Evolutionary conservation across 306 rosid genomes (phyloP), one percentile per base, ranked within the genome.

Genomic region (Prunus padus): DNA sequence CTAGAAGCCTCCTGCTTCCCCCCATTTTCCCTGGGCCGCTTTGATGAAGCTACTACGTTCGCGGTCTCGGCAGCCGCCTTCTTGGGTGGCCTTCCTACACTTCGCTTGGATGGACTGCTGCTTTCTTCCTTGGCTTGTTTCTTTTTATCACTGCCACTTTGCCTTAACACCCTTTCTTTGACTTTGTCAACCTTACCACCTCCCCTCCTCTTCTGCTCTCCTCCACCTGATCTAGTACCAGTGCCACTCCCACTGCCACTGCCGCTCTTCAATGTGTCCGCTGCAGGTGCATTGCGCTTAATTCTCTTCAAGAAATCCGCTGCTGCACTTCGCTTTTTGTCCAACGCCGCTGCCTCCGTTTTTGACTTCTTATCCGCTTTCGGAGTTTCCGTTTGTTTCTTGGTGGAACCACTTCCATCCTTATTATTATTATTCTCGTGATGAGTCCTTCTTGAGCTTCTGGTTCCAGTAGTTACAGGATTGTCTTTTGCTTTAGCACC

Each of bases 261-360:
- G 54, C 83, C 69, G 54, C 83, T 78, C 75, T 74, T 86, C 16
- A 23, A 3, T 26, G 66, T 72, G 73, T 87, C 93, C 14, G 68
- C 92, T 9, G 71, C 78, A 2, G 87, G 80, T 19, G 86, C 82
- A 37, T 82, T 84, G 56, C 87, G 84, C 84, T 88, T 92, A n/a
- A 92, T 90, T 81, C 97, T 86, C 77, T 88, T 92, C 83, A 92
- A 85, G 86, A 92, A 92, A 82, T 90, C 92, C 0, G 93, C 93
- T 0, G 96, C 97, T 0, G 92, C 97, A 3, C 86, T 88, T 42
- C 86, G 82, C 82, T 89, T 92, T 72, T 90, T 90, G 75, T 88
- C 94, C 40, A 66, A 22, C 0, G 83, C 55, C 23, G 64, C 18
- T 3, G 81, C 81, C 16, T 86, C 93, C 47, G 81, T 67, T 84